These are phyloP conservation scores for Penicillium taxi DNA, from an alignment of 495 filamentous ascomycete species.

Conservation along the genomic window DNA sequence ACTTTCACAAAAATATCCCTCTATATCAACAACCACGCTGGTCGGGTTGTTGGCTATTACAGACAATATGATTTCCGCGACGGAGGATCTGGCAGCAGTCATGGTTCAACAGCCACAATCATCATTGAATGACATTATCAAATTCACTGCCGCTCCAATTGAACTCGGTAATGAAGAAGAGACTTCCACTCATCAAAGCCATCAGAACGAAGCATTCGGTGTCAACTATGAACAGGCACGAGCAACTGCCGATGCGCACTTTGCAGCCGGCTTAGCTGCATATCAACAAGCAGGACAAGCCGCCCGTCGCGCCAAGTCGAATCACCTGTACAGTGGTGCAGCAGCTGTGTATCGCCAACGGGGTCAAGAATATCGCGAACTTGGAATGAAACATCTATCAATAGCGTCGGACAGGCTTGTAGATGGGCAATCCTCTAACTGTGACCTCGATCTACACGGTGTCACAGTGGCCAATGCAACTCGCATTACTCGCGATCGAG, in stretches of 20 bases:
- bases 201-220: not conserved
- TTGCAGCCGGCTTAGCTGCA: conserved; percentile 37
- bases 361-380: conserved; percentile 44
- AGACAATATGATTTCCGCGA: conserved; percentile 45
- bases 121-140: conserved; percentile 35
- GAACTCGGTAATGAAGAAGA: conserved; percentile 23
- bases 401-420: conserved; percentile 56
- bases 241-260: conserved; percentile 29
- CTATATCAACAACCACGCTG: conserved; percentile 35
- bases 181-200: conserved; percentile 4
- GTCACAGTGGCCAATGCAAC: conserved; percentile 71
- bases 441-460: conserved; percentile 72
- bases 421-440: conserved; percentile 46
- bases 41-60: conserved; percentile 48
- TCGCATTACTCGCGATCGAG: conserved; percentile 59
- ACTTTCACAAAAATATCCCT: conserved; percentile 46
- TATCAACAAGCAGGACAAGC: conserved; percentile 53
- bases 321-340: conserved; percentile 57
- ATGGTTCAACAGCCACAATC: conserved; percentile 26
- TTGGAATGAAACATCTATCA: conserved; percentile 35
- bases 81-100: conserved; percentile 52
- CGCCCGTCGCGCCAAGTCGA: conserved; percentile 55
- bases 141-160: conserved; percentile 29
- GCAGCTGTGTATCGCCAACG: conserved; percentile 57
- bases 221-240: conserved; percentile 21